phyloP scores from a whole-genome alignment of 2,329 filamentous ascomycete genomes.

The Dothiorella sarmentorum region DNA sequence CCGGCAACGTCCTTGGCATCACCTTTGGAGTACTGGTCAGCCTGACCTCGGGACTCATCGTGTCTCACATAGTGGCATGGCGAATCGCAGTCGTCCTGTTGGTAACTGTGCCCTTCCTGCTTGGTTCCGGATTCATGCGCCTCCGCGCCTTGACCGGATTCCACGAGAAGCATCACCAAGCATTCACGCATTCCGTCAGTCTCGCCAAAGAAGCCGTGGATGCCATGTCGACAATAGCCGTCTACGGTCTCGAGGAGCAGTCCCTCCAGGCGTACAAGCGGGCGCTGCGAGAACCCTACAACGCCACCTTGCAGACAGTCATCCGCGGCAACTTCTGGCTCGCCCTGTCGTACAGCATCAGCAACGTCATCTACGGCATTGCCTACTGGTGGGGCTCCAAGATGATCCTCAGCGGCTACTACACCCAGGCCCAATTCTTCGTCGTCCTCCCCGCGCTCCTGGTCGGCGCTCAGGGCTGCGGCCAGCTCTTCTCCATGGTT shows the following conservation, averaged over 20 bases:
- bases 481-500: slow-evolving; percentile 70
- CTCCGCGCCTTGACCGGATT: slow-evolving; percentile 58
- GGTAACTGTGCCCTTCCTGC: slow-evolving; percentile 63
- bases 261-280: slow-evolving; percentile 45
- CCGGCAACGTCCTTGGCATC: slow-evolving; percentile 67
- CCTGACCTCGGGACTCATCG: slow-evolving; percentile 63
- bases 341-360: slow-evolving; percentile 58
- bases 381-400: slow-evolving; percentile 79
- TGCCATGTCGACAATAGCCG: slow-evolving; percentile 52
- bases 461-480: slow-evolving; percentile 69
- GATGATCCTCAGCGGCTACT: slow-evolving; percentile 63
- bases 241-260: slow-evolving; percentile 51
- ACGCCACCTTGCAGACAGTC: slow-evolving; percentile 49
- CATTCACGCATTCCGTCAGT: slow-evolving; percentile 50
- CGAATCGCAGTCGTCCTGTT: slow-evolving; percentile 71
- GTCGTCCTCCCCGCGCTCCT: slow-evolving; percentile 70
- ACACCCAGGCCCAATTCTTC: slow-evolving; percentile 67
- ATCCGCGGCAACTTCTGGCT: slow-evolving; percentile 57
- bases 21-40: slow-evolving; percentile 66
- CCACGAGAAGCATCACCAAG: slow-evolving; percentile 53
- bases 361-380: slow-evolving; percentile 69
- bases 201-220: slow-evolving; percentile 53
- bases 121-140: slow-evolving; percentile 68
- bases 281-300: slow-evolving; percentile 46
- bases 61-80: slow-evolving; percentile 72